Evolutionary conservation across 768 basidiomycete species (phyloP).

Genomic region (Terana coerulea): DNA sequence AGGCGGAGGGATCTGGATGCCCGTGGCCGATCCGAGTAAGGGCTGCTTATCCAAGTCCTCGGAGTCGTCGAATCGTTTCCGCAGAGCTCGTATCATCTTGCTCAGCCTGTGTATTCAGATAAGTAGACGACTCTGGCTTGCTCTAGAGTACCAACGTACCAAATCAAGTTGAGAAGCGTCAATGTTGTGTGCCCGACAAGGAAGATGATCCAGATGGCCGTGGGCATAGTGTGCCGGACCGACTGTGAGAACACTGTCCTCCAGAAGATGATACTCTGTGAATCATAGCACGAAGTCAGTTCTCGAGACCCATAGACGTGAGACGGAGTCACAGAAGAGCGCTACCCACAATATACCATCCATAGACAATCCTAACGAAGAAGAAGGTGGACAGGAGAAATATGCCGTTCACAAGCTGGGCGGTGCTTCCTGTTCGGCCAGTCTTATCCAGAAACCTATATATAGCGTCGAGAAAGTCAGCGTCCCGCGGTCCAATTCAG

Average conservation of each 20-base stretch:
- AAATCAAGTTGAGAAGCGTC: conserved; percentile 74
- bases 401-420: conserved; percentile 72
- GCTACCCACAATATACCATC: conserved; percentile 41
- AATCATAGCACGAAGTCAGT: not conserved
- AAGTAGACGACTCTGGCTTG: not conserved
- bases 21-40: conserved; percentile 2
- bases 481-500: not conserved
- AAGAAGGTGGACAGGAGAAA: conserved; percentile 67
- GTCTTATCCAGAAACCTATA: conserved; percentile 75
- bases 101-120: conserved; percentile 48
- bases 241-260: conserved; percentile 43
- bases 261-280: conserved; percentile 40
- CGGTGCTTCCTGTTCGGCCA: conserved; percentile 59
- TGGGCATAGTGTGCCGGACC: conserved; percentile 53
- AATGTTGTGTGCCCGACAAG: conserved; percentile 61
- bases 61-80: conserved; percentile 49
- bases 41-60: conserved; percentile 19
- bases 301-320: conserved; percentile 25
- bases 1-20: not conserved
- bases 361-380: conserved; percentile 66
- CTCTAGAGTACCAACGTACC: conserved; percentile 52
- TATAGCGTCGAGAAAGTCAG: not conserved
- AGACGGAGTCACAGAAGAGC: not conserved
- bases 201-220: conserved; percentile 40
- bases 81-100: conserved; percentile 67